Evolutionary conservation across 2,329 filamentous ascomycete genomes (phyloP), one percentile per base, ranked within the genome.

Genomic region (Neobulgaria alba): DNA sequence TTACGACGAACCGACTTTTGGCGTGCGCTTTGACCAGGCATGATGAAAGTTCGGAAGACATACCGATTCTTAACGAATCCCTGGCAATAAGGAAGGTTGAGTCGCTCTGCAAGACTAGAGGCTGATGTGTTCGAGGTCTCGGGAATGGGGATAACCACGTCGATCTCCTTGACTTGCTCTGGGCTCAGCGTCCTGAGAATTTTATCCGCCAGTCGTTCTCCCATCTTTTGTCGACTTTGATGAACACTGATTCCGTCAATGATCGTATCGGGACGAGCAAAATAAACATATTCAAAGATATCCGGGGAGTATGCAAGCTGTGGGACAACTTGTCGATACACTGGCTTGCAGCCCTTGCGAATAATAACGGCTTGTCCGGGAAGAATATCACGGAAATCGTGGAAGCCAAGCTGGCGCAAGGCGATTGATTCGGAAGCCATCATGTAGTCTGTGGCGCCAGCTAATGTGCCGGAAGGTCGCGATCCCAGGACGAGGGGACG

Each of bases 171-270:
- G 46, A 94, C 66, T 10, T 71, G 73, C 33, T 87, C 73, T 3
- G 79, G 71, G 3, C 82, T 81, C 2, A 95, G 69, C 19, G 77
- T 72, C 32, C 72, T 64, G 49, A 72, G 71, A 52, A 95, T 77
- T 36, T 76, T 83, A 47, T 84, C 73, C 10, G 86, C 89, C 31
- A 95, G 72, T 57, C 82, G 82, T 57, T 76, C 71, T 33, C 88
- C 88, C 89, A 95, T 95, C 53, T 85, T 83, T 57, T 90, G 81
- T 38, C 89, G 77, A 52, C 82, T 87, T 51, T 79, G 77, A 58
- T 94, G 79, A 18, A 95, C 84, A 41, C 84, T 87, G 50, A 95
- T 93, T 14, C 86, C 87, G 57, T 95, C 88, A 42, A 94, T 90
- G 52, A 80, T 71, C 0, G 77, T 81, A 61, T 94, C 88, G 1